phyloP scores from a whole-genome alignment of 768 basidiomycete genomes.

The Podaxis sp. region DNA sequence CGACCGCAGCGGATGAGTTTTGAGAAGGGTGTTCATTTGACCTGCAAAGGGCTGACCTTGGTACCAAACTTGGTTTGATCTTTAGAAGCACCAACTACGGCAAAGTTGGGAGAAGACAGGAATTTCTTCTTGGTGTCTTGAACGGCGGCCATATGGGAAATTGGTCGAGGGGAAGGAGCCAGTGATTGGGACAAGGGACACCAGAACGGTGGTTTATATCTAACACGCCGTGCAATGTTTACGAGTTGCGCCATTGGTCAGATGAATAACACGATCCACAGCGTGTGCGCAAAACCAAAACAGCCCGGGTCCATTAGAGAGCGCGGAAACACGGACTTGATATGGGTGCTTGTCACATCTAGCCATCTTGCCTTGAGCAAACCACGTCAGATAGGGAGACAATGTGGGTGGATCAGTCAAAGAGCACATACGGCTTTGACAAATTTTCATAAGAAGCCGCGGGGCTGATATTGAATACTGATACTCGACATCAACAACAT shows the following conservation, averaged over 20 bases:
- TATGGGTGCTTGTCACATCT: background rate
- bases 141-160: conserved; percentile 20
- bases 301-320: background rate
- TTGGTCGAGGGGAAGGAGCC: background rate
- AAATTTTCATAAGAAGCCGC: background rate
- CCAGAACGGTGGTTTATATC: conserved; percentile 3
- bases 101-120: conserved; percentile 61
- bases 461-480: background rate
- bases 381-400: background rate
- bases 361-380: background rate
- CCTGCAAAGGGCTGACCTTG: conserved; percentile 41
- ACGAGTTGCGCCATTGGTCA: conserved; percentile 10
- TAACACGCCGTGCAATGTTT: background rate
- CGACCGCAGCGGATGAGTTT: conserved; percentile 7
- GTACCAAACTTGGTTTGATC: conserved; percentile 79
- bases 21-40: background rate
- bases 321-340: background rate
- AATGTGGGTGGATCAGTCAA: background rate
- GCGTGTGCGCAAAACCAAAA: conserved; percentile 1
- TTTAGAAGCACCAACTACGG: conserved; percentile 83
- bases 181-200: background rate
- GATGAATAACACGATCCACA: background rate
- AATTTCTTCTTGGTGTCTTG: conserved; percentile 54
- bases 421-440: background rate
- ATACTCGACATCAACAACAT: background rate